Evolutionary conservation across 202 grass and related monocot species (phyloP).

Genomic region (Carex sylvatica): DNA sequence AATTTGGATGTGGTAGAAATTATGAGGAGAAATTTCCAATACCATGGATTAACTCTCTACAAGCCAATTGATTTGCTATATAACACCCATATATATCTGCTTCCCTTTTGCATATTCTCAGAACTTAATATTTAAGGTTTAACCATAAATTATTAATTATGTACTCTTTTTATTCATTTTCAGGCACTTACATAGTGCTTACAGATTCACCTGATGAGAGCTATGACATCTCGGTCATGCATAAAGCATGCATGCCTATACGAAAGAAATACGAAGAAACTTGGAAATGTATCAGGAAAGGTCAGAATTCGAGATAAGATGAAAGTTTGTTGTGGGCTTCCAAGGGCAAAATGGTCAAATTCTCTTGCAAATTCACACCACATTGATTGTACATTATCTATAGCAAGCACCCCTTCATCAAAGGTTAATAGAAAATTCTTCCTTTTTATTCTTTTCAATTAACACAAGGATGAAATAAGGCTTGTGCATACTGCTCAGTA

Average conservation of each 20-base stretch:
- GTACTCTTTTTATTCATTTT: not conserved
- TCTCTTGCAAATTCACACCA: slow-evolving; percentile 19
- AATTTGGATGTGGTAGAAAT: not conserved
- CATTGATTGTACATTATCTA: slow-evolving; percentile 20
- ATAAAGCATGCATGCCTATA: slow-evolving; percentile 25
- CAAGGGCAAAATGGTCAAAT: slow-evolving; percentile 24
- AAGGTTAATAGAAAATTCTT: slow-evolving; percentile 12
- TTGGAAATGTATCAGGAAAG: not conserved
- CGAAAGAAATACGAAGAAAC: slow-evolving; percentile 18
- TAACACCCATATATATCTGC: not conserved
- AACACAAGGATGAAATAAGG: not conserved
- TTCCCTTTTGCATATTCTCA: not conserved
- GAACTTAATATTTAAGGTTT: not conserved
- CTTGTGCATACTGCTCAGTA: not conserved
- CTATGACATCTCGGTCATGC: slow-evolving; percentile 26
- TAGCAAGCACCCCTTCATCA: not conserved
- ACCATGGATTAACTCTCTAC: not conserved
- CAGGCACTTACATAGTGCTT: not conserved
- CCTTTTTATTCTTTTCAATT: not conserved
- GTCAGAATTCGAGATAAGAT: not conserved
- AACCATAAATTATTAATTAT: not conserved
- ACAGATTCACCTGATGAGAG: slow-evolving; percentile 5
- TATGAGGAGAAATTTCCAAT: not conserved
- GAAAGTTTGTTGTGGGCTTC: slow-evolving; percentile 23
- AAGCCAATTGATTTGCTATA: not conserved